These are phyloP conservation scores for Zygosaccharomyces sapae DNA, from an alignment of 1,139 yeast species.

Conservation along the genomic window DNA sequence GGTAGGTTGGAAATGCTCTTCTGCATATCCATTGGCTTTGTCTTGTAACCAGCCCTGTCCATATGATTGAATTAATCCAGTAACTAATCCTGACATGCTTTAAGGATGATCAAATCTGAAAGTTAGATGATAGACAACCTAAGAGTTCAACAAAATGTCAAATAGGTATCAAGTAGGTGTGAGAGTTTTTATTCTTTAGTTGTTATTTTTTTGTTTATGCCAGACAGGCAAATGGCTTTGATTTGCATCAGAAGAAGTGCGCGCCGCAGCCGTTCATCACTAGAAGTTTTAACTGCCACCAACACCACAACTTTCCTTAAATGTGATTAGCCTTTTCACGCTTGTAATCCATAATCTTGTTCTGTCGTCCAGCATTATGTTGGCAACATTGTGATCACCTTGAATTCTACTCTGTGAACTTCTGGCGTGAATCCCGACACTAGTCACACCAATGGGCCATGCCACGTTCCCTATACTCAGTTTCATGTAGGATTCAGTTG, in stretches of 20 bases:
- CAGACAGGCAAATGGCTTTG: too few relatives aligned
- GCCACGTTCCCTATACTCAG: slow-evolving; percentile 84
- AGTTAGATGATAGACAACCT: too few relatives aligned
- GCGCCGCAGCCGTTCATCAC: not conserved
- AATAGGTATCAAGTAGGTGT: too few relatives aligned
- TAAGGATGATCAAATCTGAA: too few relatives aligned
- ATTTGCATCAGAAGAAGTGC: not conserved
- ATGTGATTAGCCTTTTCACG: slow-evolving; percentile 65
- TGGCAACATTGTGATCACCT: slow-evolving; percentile 45
- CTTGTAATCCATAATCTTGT: slow-evolving; percentile 77
- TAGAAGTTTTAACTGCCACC: not conserved
- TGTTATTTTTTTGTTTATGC: too few relatives aligned
- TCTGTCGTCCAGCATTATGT: slow-evolving; percentile 72
- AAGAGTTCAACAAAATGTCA: too few relatives aligned
- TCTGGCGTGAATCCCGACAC: slow-evolving; percentile 76
- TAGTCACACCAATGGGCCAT: slow-evolving; percentile 86
- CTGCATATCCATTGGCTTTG: slow-evolving; percentile 30
- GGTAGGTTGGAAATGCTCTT: slow-evolving; percentile 32
- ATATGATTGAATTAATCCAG: slow-evolving; percentile 7
- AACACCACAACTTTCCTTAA: slow-evolving; percentile 37
- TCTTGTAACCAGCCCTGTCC: slow-evolving; percentile 25
- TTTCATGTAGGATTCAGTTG: slow-evolving; percentile 69
- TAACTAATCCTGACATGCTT: slow-evolving; percentile 12
- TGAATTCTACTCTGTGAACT: slow-evolving; percentile 49
- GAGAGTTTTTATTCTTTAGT: too few relatives aligned